Conservation (phyloP, 352 stramenopile genomes). For the Pythium dissotocum region DNA sequence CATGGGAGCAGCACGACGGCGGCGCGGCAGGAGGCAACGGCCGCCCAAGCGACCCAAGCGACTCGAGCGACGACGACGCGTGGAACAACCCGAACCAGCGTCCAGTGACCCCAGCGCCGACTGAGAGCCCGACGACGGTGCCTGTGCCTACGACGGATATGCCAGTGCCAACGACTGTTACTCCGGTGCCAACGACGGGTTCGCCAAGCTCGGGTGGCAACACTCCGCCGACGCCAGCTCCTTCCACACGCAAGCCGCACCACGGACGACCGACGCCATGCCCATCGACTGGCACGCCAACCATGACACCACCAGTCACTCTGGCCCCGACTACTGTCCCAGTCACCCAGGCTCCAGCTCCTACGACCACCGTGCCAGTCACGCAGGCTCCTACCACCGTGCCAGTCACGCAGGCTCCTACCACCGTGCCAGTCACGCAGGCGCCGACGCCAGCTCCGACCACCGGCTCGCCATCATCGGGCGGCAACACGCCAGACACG, state of each 20-base stretch:
- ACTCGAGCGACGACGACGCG: not conserved
- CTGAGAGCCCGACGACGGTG: not conserved
- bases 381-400: no score
- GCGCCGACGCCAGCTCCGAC: no score
- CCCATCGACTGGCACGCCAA: not conserved
- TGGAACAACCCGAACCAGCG: constrained; percentile 10
- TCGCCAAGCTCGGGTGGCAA: constrained; percentile 13
- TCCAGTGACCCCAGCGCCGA: constrained; percentile 5
- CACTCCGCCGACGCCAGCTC: not conserved
- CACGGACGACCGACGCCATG: not conserved
- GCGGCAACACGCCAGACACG: constrained; percentile 10
- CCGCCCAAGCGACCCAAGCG: constrained; percentile 6
- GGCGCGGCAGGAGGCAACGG: constrained; percentile 2
- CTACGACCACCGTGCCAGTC: not conserved
- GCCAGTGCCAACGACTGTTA: not conserved
- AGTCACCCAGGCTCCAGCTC: not conserved
- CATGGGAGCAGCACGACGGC: constrained; percentile 18
- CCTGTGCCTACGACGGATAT: constrained; percentile 2
- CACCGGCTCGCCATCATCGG: not conserved
- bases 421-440: no score
- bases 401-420: no score
- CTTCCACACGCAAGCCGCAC: not conserved
- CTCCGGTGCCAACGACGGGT: constrained; percentile 2
- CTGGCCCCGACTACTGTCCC: not conserved
- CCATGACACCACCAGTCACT: not conserved